Evolutionary conservation across 345 rosid species (phyloP), one percentile per base, ranked within the genome.

Genomic region (Iberis pinnata): DNA sequence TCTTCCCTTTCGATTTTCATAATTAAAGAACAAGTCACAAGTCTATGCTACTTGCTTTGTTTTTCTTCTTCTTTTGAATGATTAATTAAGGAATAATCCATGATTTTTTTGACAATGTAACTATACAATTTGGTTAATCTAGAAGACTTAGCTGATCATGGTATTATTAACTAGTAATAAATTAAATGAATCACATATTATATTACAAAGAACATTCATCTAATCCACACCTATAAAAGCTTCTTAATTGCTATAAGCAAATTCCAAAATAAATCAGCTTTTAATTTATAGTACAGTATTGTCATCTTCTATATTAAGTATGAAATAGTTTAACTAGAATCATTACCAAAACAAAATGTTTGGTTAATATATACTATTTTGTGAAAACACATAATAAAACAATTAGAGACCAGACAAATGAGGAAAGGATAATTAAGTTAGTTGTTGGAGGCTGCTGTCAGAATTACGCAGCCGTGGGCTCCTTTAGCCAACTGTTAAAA

Each of bases 401-500:
- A 31, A 53, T n/a, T n/a, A n/a, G n/a, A 49, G 62, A 60, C 29
- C 65, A 60, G 66, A 67, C 71, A 60, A 10, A 57, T 22, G 66
- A 53, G 50, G 60, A 53, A 22, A 29, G 56, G 29, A 60, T 52
- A n/a, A n/a, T n/a, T n/a, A 59, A 67, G 33, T 46, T 65, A 46
- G 71, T 60, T 53, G 71, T 60, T 67, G 66, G 61, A 59, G 71
- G 71, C 61, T 60, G 71, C 71, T 53, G 49, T 67, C 63, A 12
- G 22, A 35, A 47, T 47, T 33, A 67, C 56, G 71, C 71, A 43
- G 66, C 46, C 66, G 66, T 67, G 61, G 71, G 71, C 61, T 53
- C 66, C 38, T 9, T 15, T n/a, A 20, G 24, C 51, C 31, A 39
- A 53, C 57, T 38, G 50, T 59, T 29, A 7, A 16, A 36, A 29